phyloP scores from a whole-genome alignment of 331 rosid genomes.

The Arachis monticola region DNA sequence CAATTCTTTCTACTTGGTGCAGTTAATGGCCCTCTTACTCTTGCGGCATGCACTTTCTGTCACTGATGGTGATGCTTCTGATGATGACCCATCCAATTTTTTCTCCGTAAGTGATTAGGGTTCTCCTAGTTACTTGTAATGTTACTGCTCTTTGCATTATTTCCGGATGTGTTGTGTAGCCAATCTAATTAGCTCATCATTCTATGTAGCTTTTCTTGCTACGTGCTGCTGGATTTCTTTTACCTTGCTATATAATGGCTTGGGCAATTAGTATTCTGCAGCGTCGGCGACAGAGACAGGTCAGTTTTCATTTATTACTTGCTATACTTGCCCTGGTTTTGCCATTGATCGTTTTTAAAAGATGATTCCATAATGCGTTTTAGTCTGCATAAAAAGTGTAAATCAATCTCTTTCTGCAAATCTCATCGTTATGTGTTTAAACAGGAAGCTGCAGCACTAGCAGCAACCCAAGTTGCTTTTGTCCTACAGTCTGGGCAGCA shows the following conservation, averaged over 20 bases:
- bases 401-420: background rate
- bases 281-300: conserved; percentile 94
- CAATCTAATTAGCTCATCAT: conserved; percentile 35
- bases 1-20: conserved; percentile 44
- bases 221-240: conserved; percentile 92
- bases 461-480: conserved; percentile 97
- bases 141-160: conserved; percentile 11
- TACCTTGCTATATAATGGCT: conserved; percentile 98
- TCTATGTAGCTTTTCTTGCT: conserved; percentile 82
- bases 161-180: background rate
- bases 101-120: conserved; percentile 69
- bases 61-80: conserved; percentile 70
- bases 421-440: conserved; percentile 32
- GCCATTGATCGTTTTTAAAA: background rate
- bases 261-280: conserved; percentile 96
- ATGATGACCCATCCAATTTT: conserved; percentile 80
- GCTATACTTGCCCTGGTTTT: conserved; percentile 3
- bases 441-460: conserved; percentile 94
- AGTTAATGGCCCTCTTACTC: conserved; percentile 93
- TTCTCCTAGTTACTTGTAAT: background rate
- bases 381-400: background rate
- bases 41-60: conserved; percentile 85
- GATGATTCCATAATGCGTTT: background rate
- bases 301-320: conserved; percentile 32
- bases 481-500: conserved; percentile 87